Base-by-base conservation (phyloP, 176 grass and related monocot species). In the Zoysia pacifica region DNA sequence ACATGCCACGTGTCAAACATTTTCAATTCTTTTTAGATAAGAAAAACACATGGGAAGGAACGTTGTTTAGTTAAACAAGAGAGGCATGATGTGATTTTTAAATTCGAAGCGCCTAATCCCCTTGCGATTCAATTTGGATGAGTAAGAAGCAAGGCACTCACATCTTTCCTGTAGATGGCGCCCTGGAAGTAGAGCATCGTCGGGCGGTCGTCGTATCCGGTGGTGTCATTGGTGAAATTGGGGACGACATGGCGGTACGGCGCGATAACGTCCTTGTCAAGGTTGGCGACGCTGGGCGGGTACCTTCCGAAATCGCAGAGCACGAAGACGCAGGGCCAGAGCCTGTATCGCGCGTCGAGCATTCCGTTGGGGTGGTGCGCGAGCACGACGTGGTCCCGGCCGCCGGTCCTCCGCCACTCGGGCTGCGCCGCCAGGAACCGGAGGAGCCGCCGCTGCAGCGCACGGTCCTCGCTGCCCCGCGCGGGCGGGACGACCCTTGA, bases 231-330 rank as follows among this genome's bases (percentile, higher is more conserved):
- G 19, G 83, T 38, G 78, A 81, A 87, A 70, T 74, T 94, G 77
- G 43, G 76, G 37, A 91, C 79, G 66, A 98, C 58, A 64, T 98
- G 96, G 8, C 65, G 91, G 71, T 98, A 98, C 0, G 96, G 96
- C 49, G 92, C 96, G 82, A 98, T 89, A 38, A 91, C 56, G 65
- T 98, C 96, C 79, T 98, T 98, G 70, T 91, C 90, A 50, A 98
- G 55, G 75, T 81, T 91, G 45, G 92, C 96, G 14, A 98, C 90
- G 52, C 86, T 85, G 19, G 79, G 63, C 16, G 82, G 80, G 81
- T 98, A 98, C 84, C 96, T 88, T n/a, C 96, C 96, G 79, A 98
- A 98, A 89, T 98, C 96, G 7, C 86, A 93, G 79, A 98, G 86
- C 71, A 98, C 79, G 82, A 98, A 95, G 75, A 95, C 37, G 76